A percentile compares a stretch with the other conserved stretches of the same genome.
phyloP scores from a whole-genome alignment of 2,329 filamentous ascomycete genomes.

The Claviceps lovelessii region DNA sequence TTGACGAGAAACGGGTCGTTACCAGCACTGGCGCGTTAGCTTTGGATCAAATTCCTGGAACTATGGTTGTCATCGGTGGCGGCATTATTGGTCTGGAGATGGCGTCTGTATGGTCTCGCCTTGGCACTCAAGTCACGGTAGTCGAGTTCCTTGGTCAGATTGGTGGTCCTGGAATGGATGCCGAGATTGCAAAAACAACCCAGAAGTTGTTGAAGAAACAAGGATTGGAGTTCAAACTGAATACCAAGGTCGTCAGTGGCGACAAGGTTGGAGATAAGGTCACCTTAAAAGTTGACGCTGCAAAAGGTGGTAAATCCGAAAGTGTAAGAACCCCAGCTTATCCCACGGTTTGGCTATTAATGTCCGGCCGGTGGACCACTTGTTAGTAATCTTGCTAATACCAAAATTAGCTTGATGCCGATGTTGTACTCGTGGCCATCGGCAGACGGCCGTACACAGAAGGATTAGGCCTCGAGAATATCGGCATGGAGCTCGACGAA shows the following conservation, averaged over 20 bases:
- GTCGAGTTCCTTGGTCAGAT: slow-evolving; percentile 95
- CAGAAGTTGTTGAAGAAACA: slow-evolving; percentile 94
- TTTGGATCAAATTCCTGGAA: slow-evolving; percentile 82
- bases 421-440: slow-evolving; percentile 93
- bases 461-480: slow-evolving; percentile 84
- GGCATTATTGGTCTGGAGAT: slow-evolving; percentile 99
- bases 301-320: slow-evolving; percentile 93
- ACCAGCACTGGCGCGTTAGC: slow-evolving; percentile 91
- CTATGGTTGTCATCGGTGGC: slow-evolving; percentile 92
- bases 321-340: slow-evolving; percentile 41
- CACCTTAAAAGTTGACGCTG: slow-evolving; percentile 73
- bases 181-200: slow-evolving; percentile 76
- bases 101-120: slow-evolving; percentile 91
- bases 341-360: not conserved
- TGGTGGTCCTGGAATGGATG: slow-evolving; percentile 93
- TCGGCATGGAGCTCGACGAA: slow-evolving; percentile 83
- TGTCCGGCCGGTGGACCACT: not conserved
- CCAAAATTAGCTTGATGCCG: slow-evolving; percentile 61
- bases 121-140: slow-evolving; percentile 89
- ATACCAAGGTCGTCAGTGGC: slow-evolving; percentile 84
- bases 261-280: slow-evolving; percentile 66
- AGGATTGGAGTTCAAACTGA: slow-evolving; percentile 94
- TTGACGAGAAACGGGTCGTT: slow-evolving; percentile 95
- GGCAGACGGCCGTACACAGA: slow-evolving; percentile 88
- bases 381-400: slow-evolving; percentile 9